Percentiles rank a stretch among this genome's conserved stretches.
phyloP scores from a whole-genome alignment of 352 stramenopile genomes.

The Pythium vanterpoolii region DNA sequence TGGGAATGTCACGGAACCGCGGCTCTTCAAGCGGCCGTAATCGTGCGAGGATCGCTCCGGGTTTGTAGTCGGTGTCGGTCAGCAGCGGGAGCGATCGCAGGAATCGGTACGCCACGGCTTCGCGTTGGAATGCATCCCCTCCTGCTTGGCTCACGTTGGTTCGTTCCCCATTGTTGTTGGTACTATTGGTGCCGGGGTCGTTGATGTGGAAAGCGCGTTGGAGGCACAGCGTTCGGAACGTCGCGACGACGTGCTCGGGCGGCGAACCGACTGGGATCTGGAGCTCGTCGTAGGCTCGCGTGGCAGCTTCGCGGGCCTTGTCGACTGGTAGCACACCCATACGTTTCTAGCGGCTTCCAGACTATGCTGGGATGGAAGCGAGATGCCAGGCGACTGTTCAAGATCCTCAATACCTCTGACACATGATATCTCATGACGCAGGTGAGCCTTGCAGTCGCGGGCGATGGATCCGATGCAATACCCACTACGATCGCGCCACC shows the following conservation, averaged over 20 bases:
- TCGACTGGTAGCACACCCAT: conserved; percentile 26
- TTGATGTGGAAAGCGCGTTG: conserved; percentile 32
- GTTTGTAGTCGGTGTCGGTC: conserved; percentile 30
- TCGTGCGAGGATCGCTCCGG: conserved; percentile 33
- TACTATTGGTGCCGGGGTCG: neutral
- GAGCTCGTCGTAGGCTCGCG: conserved; percentile 54
- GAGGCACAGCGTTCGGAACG: conserved; percentile 49
- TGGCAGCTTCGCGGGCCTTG: conserved; percentile 33
- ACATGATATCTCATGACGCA: conserved; percentile 11
- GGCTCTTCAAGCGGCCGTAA: conserved; percentile 41
- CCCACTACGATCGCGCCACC: conserved; percentile 13
- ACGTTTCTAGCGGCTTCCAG: no score
- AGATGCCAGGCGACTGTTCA: conserved; percentile 14
- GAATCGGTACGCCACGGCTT: conserved; percentile 65
- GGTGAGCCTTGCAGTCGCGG: conserved; percentile 4
- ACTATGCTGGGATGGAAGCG: no score
- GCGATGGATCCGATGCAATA: conserved; percentile 1
- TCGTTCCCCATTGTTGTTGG: neutral
- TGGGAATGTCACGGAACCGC: conserved; percentile 6
- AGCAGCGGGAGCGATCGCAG: conserved; percentile 51
- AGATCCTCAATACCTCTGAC: conserved; percentile 12
- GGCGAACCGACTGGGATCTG: conserved; percentile 46
- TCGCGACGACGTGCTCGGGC: conserved; percentile 42
- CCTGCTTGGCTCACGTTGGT: neutral
- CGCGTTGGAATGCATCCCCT: conserved; percentile 41